Evolutionary conservation across 257 asterid genomes (phyloP), one percentile per base, ranked within the genome.

Genomic region (Forsythia viridissima): DNA sequence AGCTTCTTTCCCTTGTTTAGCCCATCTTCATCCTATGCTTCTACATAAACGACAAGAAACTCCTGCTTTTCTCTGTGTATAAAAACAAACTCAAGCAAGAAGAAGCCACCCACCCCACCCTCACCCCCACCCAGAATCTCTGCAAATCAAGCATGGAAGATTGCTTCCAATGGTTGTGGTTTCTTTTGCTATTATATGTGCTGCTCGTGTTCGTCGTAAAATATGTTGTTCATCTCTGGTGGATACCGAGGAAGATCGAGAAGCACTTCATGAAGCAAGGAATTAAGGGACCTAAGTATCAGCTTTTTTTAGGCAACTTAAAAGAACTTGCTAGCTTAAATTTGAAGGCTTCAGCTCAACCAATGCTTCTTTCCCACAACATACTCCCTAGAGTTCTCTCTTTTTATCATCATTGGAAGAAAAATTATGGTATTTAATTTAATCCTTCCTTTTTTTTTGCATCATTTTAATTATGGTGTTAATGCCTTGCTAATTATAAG

Each of bases 331-430:
- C 88, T 1, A 85, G 84, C 84, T 86, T 95, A 41, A 87, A 85
- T 57, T 61, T 86, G 77, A 84, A 34, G 24, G 94, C 93, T 74
- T 86, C 98, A 3, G 74, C 93, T 70, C 94, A 87, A 59, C 43
- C 94, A 6, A 86, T 95, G 90, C 85, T 92, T 71, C 86, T 80
- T 69, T 87, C 98, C 3, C 99, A 95, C 87, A 90, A 93, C 83
- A 90, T 95, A 15, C 97, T 95, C n/a, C 98, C 97, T 0, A 88
- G 97, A 69, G 99, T 91, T 9, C 93, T 95, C 48, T 85, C 97
- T n/a, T 95, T 93, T 87, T 95, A 95, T 81, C 92, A 92, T 79
- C 97, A 92, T 70, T 95, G 97, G 99, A 95, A 91, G 88, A 91
- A 90, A 77, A 83, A 89, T 0, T 93, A 95, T 79, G 99, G 99